Percentiles rank a stretch among this genome's conserved stretches.
phyloP scores from a whole-genome alignment of 345 rosid genomes.

The Laguncularia racemosa region DNA sequence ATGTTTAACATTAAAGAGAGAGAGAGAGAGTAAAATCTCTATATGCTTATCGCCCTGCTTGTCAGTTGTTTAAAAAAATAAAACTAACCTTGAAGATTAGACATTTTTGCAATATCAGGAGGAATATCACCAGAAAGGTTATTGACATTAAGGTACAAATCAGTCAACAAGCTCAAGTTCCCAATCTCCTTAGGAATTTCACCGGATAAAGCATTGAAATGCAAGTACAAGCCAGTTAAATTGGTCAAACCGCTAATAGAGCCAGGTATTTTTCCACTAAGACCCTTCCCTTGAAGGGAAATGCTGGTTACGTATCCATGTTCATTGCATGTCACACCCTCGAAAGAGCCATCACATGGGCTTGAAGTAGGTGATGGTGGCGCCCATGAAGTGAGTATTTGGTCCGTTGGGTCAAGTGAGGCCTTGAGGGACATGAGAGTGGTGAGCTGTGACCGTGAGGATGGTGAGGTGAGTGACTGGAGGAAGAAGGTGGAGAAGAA shows the following conservation, averaged over 20 bases:
- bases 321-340: slow-evolving; percentile 84
- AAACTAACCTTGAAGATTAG: slow-evolving; percentile 74
- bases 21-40: too few species aligned
- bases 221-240: slow-evolving; percentile 87
- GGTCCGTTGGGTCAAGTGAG: slow-evolving; percentile 71
- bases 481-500: slow-evolving; percentile 22
- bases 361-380: slow-evolving; percentile 20
- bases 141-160: slow-evolving; percentile 83
- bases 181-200: slow-evolving; percentile 73
- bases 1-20: too few species aligned
- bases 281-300: slow-evolving; percentile 88
- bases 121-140: slow-evolving; percentile 79
- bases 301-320: slow-evolving; percentile 64
- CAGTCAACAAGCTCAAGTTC: slow-evolving; percentile 45
- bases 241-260: slow-evolving; percentile 63
- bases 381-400: slow-evolving; percentile 67
- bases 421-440: slow-evolving; percentile 69
- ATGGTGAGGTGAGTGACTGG: slow-evolving; percentile 30
- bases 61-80: neutral
- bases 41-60: too few species aligned
- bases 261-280: slow-evolving; percentile 64
- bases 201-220: slow-evolving; percentile 74
- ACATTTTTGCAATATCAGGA: slow-evolving; percentile 52
- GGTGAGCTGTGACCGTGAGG: slow-evolving; percentile 49
- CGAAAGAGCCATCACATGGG: slow-evolving; percentile 61